phyloP scores from a whole-genome alignment of 2,329 filamentous ascomycete genomes.

The Ophiostoma triangulosporum region DNA sequence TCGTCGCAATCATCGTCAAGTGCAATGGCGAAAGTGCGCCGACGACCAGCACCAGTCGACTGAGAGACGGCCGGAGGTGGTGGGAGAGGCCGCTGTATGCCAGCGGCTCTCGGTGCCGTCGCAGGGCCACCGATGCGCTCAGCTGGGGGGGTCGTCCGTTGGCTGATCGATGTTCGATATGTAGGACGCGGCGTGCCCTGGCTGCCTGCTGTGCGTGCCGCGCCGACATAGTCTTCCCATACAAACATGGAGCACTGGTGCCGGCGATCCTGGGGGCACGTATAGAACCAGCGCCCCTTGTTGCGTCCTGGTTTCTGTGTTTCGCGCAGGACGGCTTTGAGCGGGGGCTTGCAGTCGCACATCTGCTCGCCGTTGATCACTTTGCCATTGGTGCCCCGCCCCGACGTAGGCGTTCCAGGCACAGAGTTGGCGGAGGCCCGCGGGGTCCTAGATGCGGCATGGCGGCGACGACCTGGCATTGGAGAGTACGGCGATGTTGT shows the following conservation, averaged over 20 bases:
- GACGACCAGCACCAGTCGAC: neutral
- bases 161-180: slow-evolving; percentile 11
- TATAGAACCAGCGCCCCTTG: slow-evolving; percentile 29
- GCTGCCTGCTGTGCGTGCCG: neutral
- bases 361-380: slow-evolving; percentile 18
- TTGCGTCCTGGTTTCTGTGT: slow-evolving; percentile 27
- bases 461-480: neutral
- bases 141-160: slow-evolving; percentile 12
- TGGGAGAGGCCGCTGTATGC: slow-evolving; percentile 1
- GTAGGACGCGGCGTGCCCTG: slow-evolving; percentile 1
- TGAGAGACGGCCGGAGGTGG: neutral
- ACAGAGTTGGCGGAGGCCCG: neutral
- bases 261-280: slow-evolving; percentile 21
- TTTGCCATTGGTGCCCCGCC: slow-evolving; percentile 13
- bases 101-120: neutral
- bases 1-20: neutral
- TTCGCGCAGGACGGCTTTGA: slow-evolving; percentile 22
- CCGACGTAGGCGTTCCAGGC: slow-evolving; percentile 1
- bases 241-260: slow-evolving; percentile 30
- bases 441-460: neutral
- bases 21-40: slow-evolving; percentile 10
- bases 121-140: slow-evolving; percentile 3
- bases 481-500: neutral
- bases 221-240: slow-evolving; percentile 27
- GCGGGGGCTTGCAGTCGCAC: slow-evolving; percentile 29